Evolutionary conservation across 768 basidiomycete species (phyloP).

Genomic region (Mycena indigotica): DNA sequence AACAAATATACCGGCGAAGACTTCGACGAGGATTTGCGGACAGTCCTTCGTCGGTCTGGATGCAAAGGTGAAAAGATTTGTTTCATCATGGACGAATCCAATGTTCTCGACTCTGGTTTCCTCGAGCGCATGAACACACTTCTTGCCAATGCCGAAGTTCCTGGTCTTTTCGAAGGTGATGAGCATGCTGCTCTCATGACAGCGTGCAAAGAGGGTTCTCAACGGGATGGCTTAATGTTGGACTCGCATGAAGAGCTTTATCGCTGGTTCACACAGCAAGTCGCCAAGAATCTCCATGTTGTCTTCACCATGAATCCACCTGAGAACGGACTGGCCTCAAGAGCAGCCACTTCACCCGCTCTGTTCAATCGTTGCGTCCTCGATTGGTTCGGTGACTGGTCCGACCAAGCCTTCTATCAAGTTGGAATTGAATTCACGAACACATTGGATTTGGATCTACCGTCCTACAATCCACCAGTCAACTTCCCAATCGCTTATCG

Average conservation of each 20-base stretch:
- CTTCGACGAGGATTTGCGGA: conserved; percentile 96
- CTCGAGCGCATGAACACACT: conserved; percentile 99
- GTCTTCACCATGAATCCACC: conserved; percentile 99
- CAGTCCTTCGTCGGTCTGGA: conserved; percentile 90
- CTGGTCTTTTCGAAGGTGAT: conserved; percentile 99
- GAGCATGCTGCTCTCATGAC: conserved; percentile 98
- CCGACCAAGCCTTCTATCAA: conserved; percentile 97
- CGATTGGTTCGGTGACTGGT: conserved; percentile 99
- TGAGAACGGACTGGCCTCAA: conserved; percentile 90
- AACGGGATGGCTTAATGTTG: conserved; percentile 96
- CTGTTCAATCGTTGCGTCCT: conserved; percentile 98
- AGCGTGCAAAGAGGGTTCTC: conserved; percentile 99
- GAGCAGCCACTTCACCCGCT: conserved; percentile 96
- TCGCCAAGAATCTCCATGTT: conserved; percentile 96
- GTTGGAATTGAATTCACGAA: conserved; percentile 97
- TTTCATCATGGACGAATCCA: conserved; percentile 99
- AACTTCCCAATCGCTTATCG: conserved; percentile 91
- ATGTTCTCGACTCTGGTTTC: conserved; percentile 98
- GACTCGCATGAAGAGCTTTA: conserved; percentile 98
- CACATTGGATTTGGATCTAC: conserved; percentile 87
- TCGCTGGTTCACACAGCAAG: conserved; percentile 98
- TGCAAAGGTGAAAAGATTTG: conserved; percentile 99
- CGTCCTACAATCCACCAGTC: conserved; percentile 75
- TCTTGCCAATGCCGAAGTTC: conserved; percentile 99
- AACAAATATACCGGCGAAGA: conserved; percentile 99